Base-by-base conservation (phyloP, 179 eudicot genomes). In the Vitellaria paradoxa region DNA sequence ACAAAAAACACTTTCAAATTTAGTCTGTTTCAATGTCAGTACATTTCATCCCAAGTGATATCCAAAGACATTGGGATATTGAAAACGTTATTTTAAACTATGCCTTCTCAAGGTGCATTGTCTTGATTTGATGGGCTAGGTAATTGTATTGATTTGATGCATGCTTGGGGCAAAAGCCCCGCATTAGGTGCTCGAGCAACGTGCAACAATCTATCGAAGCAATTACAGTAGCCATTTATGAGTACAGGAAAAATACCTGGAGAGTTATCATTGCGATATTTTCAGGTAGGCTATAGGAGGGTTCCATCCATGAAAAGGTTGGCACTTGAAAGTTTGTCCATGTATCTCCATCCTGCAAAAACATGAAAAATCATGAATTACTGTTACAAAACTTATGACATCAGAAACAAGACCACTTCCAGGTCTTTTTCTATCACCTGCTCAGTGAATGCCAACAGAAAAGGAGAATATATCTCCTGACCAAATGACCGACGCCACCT, bases 401-500 rank as follows among this genome's bases (percentile, higher is more conserved):
- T 12, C 6, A 65, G 63, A 24, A 62, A 30, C 7, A 68, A 37
- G 17, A 42, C 18, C 24, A 45, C 64, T 71, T 64, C 50, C 40
- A 18, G 40, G 59, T 67, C 24, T 66, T 52, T 42, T 14, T 72
- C 68, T 72, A 12, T 74, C 74, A 94, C 98, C 91, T 94, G 91
- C 81, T 90, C 91, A 49, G 89, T 77, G 79, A 93, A 95, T 63
- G 99, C 99, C 82, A 95, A 84, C 26, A 94, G 93, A 79, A 92
- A 80, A 47, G 97, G 97, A 79, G 97, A 92, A 78, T 94, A 94
- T 73, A 93, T 87, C 77, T 93, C 89, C 82, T 93, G 99, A 73
- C 97, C 97, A 76, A 75, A 88, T n/a, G 90, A 77, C 53, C 99
- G 91, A 50, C 99, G 89, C 99, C 99, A 95, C 83, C 86, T 93